Base-by-base conservation (phyloP, 257 asterid species). In the Petunia secreta region DNA sequence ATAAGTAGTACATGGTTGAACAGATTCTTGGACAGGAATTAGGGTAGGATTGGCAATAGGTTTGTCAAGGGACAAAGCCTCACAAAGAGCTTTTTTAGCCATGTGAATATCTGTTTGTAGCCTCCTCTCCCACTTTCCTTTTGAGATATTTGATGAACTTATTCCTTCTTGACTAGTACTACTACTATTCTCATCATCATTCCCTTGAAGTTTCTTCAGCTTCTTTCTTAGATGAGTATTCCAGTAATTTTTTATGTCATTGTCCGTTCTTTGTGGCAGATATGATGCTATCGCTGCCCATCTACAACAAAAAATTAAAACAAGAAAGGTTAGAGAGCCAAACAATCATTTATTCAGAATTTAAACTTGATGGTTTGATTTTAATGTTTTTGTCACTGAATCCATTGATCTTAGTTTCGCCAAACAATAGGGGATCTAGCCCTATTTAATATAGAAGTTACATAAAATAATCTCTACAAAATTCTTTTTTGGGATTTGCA, bases 271-370 rank as follows among this genome's bases (percentile, higher is more conserved):
- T 50, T 90, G 86, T 0, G 97, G 97, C 25, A 91, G 97, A 89
- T 91, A 91, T 0, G 97, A 91, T 50, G 97, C 97, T 87, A 91
- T 91, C 44, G 97, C 97, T 43, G 97, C 94, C 97, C 97, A 91
- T 80, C 97, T 91, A 78, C 79, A 84, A 44, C 40, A 9, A 40
- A 44, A 8, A 1, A 16, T 7, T n/a, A 4, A 8, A 8, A 55
- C 62, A 14, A 14, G 66, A 74, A 80, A 57, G 0, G 16, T 16
- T 37, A 77, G 13, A 43, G n/a, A n/a, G n/a, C n/a, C n/a, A n/a
- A n/a, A n/a, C n/a, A n/a, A n/a, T n/a, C n/a, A n/a, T n/a, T n/a
- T n/a, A n/a, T n/a, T n/a, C n/a, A n/a, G n/a, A n/a, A n/a, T n/a
- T n/a, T n/a, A n/a, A n/a, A n/a, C n/a, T n/a, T n/a, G n/a, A n/a